Percentiles rank a stretch among this genome's conserved stretches.
Evolutionary conservation across 331 rosid species (phyloP).

Genomic region (Cydonia oblonga): DNA sequence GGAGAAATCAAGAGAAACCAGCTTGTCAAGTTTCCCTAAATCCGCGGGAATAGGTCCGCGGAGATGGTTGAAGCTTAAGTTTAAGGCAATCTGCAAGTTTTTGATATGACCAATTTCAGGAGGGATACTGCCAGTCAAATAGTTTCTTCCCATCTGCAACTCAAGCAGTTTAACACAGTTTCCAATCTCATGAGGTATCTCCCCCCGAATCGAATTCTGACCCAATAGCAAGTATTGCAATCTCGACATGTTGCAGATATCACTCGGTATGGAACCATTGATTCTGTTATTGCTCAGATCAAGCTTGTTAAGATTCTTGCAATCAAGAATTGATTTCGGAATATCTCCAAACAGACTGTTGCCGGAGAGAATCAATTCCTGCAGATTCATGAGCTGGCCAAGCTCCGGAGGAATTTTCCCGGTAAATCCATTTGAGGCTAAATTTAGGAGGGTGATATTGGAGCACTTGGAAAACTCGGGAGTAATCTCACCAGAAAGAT

Average conservation of each 20-base stretch:
- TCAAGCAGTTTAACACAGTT: constrained; percentile 76
- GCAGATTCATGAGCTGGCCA: constrained; percentile 76
- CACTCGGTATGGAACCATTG: constrained; percentile 78
- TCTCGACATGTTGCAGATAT: constrained; percentile 74
- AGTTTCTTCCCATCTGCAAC: constrained; percentile 76
- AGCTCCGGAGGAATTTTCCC: constrained; percentile 70
- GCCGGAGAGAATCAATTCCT: constrained; percentile 84
- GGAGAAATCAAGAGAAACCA: constrained; percentile 85
- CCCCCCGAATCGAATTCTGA: constrained; percentile 84
- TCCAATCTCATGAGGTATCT: constrained; percentile 87
- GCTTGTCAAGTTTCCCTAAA: constrained; percentile 87
- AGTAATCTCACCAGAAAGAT: constrained; percentile 68
- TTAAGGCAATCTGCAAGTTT: constrained; percentile 89
- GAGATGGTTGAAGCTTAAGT: constrained; percentile 88
- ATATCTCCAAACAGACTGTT: constrained; percentile 75
- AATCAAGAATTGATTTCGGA: constrained; percentile 56
- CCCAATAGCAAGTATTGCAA: constrained; percentile 78
- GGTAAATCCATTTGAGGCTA: constrained; percentile 81
- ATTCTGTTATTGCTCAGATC: constrained; percentile 85
- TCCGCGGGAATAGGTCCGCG: constrained; percentile 72
- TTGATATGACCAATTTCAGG: constrained; percentile 87
- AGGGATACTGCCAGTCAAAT: constrained; percentile 79
- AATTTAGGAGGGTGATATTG: constrained; percentile 82
- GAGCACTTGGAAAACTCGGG: constrained; percentile 62
- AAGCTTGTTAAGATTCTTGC: constrained; percentile 87